Evolutionary conservation across 441 rosid genomes (phyloP).

Genomic region (Biscutella laevigata): DNA sequence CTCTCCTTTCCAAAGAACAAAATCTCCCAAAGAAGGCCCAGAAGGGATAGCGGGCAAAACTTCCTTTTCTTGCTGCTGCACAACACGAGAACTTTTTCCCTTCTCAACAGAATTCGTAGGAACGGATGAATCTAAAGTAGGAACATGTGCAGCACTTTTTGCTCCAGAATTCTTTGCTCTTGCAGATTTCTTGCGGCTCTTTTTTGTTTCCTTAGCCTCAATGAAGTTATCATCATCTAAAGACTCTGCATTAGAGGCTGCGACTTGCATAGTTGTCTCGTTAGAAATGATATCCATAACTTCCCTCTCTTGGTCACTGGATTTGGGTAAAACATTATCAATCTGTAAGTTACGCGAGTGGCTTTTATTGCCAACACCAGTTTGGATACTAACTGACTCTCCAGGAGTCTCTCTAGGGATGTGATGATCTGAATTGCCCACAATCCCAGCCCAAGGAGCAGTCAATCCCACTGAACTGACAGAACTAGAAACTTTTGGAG

Average conservation of each 20-base stretch:
- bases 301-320: conserved; percentile 43
- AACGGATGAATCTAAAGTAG: conserved; percentile 40
- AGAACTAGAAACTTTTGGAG: conserved; percentile 42
- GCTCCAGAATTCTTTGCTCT: conserved; percentile 62
- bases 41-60: conserved; percentile 71
- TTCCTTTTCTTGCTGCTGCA: conserved; percentile 65
- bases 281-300: conserved; percentile 28
- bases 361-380: conserved; percentile 45
- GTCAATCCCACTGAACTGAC: conserved; percentile 29
- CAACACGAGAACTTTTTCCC: conserved; percentile 49
- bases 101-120: conserved; percentile 64
- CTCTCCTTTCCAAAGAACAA: conserved; percentile 85
- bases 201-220: conserved; percentile 84
- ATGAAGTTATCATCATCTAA: conserved; percentile 66
- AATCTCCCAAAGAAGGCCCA: conserved; percentile 94
- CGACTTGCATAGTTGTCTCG: conserved; percentile 25
- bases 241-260: conserved; percentile 28
- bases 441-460: conserved; percentile 72
- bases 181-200: conserved; percentile 81
- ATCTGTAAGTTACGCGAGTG: conserved; percentile 63
- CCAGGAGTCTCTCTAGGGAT: conserved; percentile 35
- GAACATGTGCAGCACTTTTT: conserved; percentile 37
- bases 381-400: conserved; percentile 32
- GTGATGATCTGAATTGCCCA: conserved; percentile 47
- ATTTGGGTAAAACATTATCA: conserved; percentile 55